Base-by-base conservation (phyloP, 1,284 basidiomycete genomes). In the Xerocomus minutiporus region DNA sequence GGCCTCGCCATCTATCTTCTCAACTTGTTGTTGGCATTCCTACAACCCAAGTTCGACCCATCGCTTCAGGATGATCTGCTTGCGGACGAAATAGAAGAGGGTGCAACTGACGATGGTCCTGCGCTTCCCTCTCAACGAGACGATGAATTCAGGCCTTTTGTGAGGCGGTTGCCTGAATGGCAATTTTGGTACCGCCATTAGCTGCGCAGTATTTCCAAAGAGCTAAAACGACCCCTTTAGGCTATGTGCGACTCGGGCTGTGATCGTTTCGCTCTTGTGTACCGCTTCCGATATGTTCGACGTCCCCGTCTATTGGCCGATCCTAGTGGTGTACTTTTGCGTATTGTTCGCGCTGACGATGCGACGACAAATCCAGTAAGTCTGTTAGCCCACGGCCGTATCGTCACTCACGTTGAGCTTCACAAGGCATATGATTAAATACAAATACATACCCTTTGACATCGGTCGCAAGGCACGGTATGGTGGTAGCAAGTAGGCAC, bases 261-360 rank as follows among this genome's bases (percentile, higher is more conserved):
- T 90, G 23, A 49, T 89, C 15, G 71, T 99, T 52, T 88, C 93
- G 5, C 68, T 97, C 44, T 71, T 88, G 50, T 87, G 88, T 69
- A 92, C 94, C 4, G 74, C 86, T 55, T 94, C 88, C 28, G 80
- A 86, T 45, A 70, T 82, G 36, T 96, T 96, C 62, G 94, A 98
- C 69, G 88, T 98, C 17, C 96, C 96, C 11, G 96, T 99, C 23
- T 98, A 97, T 73, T 98, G 96, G 93, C 94, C 94, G 11, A 97
- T 98, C 71, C 81, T 97, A 45, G 84, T 98, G 61, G 78, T 97
- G 61, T 97, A 97, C 76, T 93, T 94, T 77, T 84, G 87, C 69
- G 84, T 91, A 48, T 78, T 95, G 45, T 93, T 95, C 66, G 81
- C 87, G 23, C 75, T 96, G 60, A 95, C 93, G 13, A 95, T 96